Evolutionary conservation across 2,329 filamentous ascomycete genomes (phyloP).

Genomic region (Microascus cirrosus): DNA sequence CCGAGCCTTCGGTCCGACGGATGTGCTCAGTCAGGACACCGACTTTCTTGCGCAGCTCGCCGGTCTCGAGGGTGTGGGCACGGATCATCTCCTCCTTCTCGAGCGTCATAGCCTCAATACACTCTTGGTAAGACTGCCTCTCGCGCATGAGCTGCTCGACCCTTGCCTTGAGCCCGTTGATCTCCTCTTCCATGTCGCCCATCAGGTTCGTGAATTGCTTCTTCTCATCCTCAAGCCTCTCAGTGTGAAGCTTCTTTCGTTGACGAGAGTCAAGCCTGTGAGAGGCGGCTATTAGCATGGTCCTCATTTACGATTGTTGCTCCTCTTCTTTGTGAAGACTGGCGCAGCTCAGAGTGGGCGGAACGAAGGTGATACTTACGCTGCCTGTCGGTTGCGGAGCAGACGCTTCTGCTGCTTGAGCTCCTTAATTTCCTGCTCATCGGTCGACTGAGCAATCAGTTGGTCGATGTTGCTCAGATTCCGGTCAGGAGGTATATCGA

Average conservation of each 20-base stretch:
- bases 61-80: slow-evolving; percentile 78
- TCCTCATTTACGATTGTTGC: not conserved
- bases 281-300: not conserved
- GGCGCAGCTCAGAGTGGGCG: not conserved
- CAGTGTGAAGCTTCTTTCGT: slow-evolving; percentile 96
- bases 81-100: slow-evolving; percentile 91
- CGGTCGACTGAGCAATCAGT: slow-evolving; percentile 75
- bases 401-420: slow-evolving; percentile 97
- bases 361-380: slow-evolving; percentile 50
- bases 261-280: slow-evolving; percentile 84
- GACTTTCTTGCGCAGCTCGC: slow-evolving; percentile 87
- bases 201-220: slow-evolving; percentile 76
- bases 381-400: slow-evolving; percentile 89
- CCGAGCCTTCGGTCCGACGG: slow-evolving; percentile 54
- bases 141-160: slow-evolving; percentile 61
- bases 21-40: slow-evolving; percentile 66
- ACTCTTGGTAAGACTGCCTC: slow-evolving; percentile 63
- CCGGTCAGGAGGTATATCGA: slow-evolving; percentile 89
- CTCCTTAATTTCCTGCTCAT: slow-evolving; percentile 93
- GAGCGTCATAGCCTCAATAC: slow-evolving; percentile 64
- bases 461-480: slow-evolving; percentile 93
- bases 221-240: slow-evolving; percentile 93
- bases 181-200: slow-evolving; percentile 65
- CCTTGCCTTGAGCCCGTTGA: slow-evolving; percentile 56
- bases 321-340: not conserved